Conservation (phyloP, 1,284 basidiomycete species). For the Ustilago hordei region DNA sequence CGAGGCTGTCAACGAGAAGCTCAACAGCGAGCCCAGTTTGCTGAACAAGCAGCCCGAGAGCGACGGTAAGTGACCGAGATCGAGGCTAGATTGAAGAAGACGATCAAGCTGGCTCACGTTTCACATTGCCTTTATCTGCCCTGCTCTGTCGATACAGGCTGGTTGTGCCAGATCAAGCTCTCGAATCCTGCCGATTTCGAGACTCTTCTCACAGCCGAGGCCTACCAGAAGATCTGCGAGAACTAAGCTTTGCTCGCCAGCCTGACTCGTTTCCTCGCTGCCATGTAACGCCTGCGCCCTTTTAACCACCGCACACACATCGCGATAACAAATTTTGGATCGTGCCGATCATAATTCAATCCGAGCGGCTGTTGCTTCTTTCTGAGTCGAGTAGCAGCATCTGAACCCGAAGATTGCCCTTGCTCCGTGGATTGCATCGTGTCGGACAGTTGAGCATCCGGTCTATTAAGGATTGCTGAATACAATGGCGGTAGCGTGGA, state of each 20-base stretch:
- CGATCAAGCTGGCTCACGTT: neutral
- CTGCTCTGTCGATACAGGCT: constrained; percentile 75
- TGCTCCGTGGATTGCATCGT: neutral
- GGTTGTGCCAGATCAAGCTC: constrained; percentile 93
- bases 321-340: constrained; percentile 5
- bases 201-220: constrained; percentile 83
- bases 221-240: constrained; percentile 75
- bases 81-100: neutral
- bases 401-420: neutral
- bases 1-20: constrained; percentile 80
- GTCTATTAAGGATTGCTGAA: no score
- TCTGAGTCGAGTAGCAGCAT: neutral
- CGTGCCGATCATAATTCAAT: neutral
- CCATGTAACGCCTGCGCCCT: neutral
- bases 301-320: neutral
- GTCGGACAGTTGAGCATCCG: neutral
- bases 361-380: neutral
- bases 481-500: neutral
- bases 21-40: constrained; percentile 80
- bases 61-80: constrained; percentile 76
- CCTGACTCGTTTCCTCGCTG: neutral
- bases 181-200: constrained; percentile 78
- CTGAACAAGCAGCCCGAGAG: constrained; percentile 90
- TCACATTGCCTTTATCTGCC: neutral
- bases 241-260: constrained; percentile 23